Base-by-base conservation (phyloP, 225 moss, liverwort and hornwort species). In the Rhytidiadelphus loreus region DNA sequence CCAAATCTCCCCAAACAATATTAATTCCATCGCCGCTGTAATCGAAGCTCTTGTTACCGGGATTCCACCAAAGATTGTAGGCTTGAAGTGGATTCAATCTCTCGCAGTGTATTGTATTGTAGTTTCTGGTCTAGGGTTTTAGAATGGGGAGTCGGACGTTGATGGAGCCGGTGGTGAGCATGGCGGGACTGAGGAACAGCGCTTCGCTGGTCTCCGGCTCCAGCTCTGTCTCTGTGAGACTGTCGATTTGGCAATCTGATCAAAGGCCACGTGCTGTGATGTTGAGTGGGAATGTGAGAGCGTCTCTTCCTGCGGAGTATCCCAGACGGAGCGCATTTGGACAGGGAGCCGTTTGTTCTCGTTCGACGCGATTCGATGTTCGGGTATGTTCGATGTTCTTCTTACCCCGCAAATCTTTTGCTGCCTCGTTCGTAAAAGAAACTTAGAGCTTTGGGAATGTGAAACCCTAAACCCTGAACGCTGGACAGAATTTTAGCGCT, bases 261-360 rank as follows among this genome's bases (percentile, higher is more conserved):
- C 66, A 12, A 43, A 66, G 63, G 11, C 43, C 74, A 24, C 83
- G 73, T 56, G 83, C 55, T 63, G 65, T 64, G 60, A 16, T 60
- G 37, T 46, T 74, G 71, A 65, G 57, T 59, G 89, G 84, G 35
- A 65, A 55, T 50, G 89, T 78, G 28, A 71, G 52, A 22, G 91
- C 91, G 50, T 83, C 57, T 23, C 26, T 90, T 33, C 46, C 64
- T 17, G 26, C 35, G 53, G 80, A 84, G 76, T 79, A 86, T 30
- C 81, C 77, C 13, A 58, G 65, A 61, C 87, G 90, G 84, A 89
- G 89, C 62, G n/a, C 81, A 39, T 94, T 94, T 74, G 94, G 91
- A 72, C 80, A 84, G 66, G 70, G 74, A 79, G 68, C 43, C 13
- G 82, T 83, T 69, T 70, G 84, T 30, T 81, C 72, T 25, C 84